Base-by-base conservation (phyloP, 2,329 filamentous ascomycete genomes). In the Colletotrichum sp. region DNA sequence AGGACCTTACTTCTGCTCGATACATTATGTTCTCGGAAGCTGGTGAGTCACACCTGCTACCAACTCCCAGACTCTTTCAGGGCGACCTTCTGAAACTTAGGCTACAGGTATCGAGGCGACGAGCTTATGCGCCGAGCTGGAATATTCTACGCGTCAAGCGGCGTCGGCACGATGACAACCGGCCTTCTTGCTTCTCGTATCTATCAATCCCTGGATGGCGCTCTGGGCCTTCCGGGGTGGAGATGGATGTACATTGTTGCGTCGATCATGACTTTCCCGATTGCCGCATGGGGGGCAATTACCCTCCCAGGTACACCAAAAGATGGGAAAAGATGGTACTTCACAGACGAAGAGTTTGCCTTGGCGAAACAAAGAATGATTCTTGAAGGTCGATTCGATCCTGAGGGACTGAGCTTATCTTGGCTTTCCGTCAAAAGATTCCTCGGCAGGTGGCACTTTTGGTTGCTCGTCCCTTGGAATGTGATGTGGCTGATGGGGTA, bases 391-490 rank as follows among this genome's bases (percentile, higher is more conserved):
- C 39, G 71, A 21, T n/a, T 64, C 8, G 57, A 63, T 32, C 69
- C 69, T 15, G 55, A 71, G 26, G 69, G 71, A 12, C 3, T 64
- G 21, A 36, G 18, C 8, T 34, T 71, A 16, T 71, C 69, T 16
- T 26, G n/a, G 15, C 65, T 21, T 34, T 60, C 30, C 18, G 49
- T 15, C 32, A 63, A 28, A 52, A 30, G 28, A n/a, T 66, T 78
- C 49, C 36, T 77, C 10, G 69, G 67, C 1, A 52, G 72, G 3
- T 74, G 70, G 72, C 77, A 77, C 59, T 74, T 77, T 24, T 78
- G 76, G 76, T 62, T 74, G 12, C 63, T 78, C 21, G 72, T 77
- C 5, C 76, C 76, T 21, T 77, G 72, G 76, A 78, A 72, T 64
- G 60, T 78, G 13, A 12, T 55, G 26, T 78, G 62, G 65, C 68